These are phyloP conservation scores for Ascosphaera apis DNA, from an alignment of 2,329 filamentous ascomycete species.

Conservation along the genomic window DNA sequence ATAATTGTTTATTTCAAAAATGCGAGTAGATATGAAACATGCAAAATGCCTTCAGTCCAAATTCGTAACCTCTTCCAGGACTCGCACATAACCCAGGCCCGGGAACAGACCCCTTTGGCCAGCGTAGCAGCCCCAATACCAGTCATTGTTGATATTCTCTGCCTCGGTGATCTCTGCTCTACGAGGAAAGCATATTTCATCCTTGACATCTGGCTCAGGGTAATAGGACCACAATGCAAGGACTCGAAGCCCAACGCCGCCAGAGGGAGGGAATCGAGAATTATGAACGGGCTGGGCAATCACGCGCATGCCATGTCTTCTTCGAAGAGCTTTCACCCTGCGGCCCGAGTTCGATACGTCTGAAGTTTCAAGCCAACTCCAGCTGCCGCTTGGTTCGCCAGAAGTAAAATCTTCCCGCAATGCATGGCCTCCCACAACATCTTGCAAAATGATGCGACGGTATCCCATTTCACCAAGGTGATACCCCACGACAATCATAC, in stretches of 20 bases:
- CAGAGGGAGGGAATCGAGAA: conserved; percentile 44
- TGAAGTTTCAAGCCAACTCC: background rate
- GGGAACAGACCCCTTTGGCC: conserved; percentile 61
- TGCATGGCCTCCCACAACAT: conserved; percentile 54
- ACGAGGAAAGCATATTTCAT: conserved; percentile 67
- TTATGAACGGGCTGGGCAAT: conserved; percentile 7
- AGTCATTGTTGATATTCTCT: conserved; percentile 74
- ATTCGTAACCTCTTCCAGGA: conserved; percentile 16
- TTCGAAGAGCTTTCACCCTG: conserved; percentile 8
- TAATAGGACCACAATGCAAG: conserved; percentile 58
- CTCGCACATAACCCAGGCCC: conserved; percentile 41
- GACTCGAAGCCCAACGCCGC: conserved; percentile 42
- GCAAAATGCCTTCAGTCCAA: too few relatives aligned
- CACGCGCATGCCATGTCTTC: conserved; percentile 16
- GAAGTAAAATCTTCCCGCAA: conserved; percentile 35
- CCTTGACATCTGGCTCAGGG: conserved; percentile 30
- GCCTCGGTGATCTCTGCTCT: conserved; percentile 64
- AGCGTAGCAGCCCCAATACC: conserved; percentile 73
- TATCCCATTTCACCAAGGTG: conserved; percentile 44
- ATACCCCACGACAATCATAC: conserved; percentile 65
- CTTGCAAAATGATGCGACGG: conserved; percentile 41
- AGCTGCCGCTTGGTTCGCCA: background rate
- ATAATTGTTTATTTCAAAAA: too few relatives aligned
- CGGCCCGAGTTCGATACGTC: background rate
- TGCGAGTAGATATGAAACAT: too few relatives aligned